phyloP scores from a whole-genome alignment of 202 grass and related monocot genomes.

The Saccharum hybrid region DNA sequence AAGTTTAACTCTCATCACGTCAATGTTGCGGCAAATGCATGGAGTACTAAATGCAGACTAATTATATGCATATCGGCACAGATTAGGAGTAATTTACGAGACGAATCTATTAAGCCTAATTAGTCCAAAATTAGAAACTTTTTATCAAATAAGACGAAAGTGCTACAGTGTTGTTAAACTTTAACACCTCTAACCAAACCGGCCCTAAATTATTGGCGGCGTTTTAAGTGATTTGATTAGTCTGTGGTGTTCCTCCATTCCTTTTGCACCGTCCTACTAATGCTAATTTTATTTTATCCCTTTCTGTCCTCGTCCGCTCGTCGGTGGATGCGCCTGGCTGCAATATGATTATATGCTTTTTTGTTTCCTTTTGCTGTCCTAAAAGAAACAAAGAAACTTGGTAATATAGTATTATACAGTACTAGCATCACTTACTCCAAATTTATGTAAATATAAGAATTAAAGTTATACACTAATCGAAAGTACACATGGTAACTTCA shows the following conservation, averaged over 20 bases:
- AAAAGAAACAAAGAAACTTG: background rate
- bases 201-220: background rate
- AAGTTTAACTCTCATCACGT: too few relatives aligned
- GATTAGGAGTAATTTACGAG: too few relatives aligned
- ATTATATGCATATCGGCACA: too few relatives aligned
- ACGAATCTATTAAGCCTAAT: too few relatives aligned
- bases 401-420: background rate
- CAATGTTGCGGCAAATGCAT: too few relatives aligned
- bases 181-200: too few relatives aligned
- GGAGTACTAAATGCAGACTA: too few relatives aligned
- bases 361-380: background rate
- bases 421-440: background rate
- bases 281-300: background rate
- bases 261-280: conserved; percentile 29
- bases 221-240: conserved; percentile 12
- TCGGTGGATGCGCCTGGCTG: conserved; percentile 32
- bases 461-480: background rate
- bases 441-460: background rate
- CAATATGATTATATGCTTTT: background rate
- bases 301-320: background rate
- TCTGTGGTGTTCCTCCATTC: background rate
- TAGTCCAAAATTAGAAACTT: too few relatives aligned
- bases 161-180: too few relatives aligned
- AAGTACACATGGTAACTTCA: background rate
- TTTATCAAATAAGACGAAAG: too few relatives aligned